Evolutionary conservation across 345 rosid genomes (phyloP).

Genomic region (Eucalyptus camaldulensis): DNA sequence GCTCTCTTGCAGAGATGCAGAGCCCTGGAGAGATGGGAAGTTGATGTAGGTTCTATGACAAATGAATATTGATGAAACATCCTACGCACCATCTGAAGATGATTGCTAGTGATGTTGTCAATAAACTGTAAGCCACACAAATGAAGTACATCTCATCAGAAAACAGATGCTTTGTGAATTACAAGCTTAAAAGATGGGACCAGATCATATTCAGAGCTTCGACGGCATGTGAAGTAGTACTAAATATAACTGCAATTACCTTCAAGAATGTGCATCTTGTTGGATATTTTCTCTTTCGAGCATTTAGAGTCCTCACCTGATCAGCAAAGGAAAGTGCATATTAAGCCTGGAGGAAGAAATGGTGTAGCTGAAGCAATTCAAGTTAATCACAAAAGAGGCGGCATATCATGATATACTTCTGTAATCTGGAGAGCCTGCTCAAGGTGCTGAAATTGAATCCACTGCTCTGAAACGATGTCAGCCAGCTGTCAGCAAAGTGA

Average conservation of each 20-base stretch:
- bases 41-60: conserved; percentile 4
- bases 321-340: background rate
- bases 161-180: background rate
- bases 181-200: background rate
- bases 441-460: conserved; percentile 65
- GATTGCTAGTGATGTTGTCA: conserved; percentile 7
- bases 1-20: conserved; percentile 18
- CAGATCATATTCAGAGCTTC: background rate
- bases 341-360: background rate
- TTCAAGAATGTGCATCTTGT: conserved; percentile 35
- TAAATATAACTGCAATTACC: conserved; percentile 11
- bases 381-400: background rate
- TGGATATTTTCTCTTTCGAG: conserved; percentile 10
- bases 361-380: background rate
- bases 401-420: conserved; percentile 1
- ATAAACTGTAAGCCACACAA: background rate
- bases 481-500: conserved; percentile 19
- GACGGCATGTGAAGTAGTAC: background rate
- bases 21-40: conserved; percentile 14
- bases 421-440: conserved; percentile 53
- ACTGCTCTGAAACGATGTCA: conserved; percentile 45
- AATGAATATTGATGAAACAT: conserved; percentile 9
- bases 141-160: background rate
- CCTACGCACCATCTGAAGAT: conserved; percentile 16
- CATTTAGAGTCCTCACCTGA: conserved; percentile 29